Conservation (phyloP, 2,329 filamentous ascomycete species). For the Ciborinia camelliae region DNA sequence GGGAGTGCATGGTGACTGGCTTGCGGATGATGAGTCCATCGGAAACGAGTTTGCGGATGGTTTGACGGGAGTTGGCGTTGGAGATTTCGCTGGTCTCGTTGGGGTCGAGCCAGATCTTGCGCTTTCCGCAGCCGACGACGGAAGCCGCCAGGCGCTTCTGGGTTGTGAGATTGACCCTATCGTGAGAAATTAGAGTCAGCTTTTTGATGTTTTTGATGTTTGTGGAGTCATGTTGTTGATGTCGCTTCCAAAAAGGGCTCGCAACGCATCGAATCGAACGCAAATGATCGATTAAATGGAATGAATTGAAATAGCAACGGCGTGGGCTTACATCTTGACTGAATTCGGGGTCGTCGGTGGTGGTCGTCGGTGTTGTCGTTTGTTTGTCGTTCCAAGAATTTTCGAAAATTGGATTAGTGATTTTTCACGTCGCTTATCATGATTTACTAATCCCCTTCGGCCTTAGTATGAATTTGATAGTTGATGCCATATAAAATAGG, state of each 20-base stretch:
- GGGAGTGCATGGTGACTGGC: conserved; percentile 99
- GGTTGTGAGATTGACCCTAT: conserved; percentile 98
- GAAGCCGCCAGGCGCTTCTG: conserved; percentile 99
- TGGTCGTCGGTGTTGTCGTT: conserved; percentile 36
- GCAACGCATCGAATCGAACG: not conserved
- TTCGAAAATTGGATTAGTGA: not conserved
- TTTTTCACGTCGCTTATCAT: too few species aligned
- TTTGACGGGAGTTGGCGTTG: conserved; percentile 99
- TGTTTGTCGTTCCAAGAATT: conserved; percentile 22
- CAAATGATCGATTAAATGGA: conserved; percentile 17
- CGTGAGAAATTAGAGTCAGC: conserved; percentile 36
- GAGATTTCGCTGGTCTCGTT: conserved; percentile 99
- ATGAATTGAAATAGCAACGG: conserved; percentile 13
- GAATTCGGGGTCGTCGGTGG: conserved; percentile 34
- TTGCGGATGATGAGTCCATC: conserved; percentile 99
- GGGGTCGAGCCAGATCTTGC: conserved; percentile 99
- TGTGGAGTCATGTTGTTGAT: conserved; percentile 7
- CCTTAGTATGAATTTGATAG: too few species aligned
- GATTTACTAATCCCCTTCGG: too few species aligned
- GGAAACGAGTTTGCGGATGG: conserved; percentile 97
- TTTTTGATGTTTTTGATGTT: conserved; percentile 18
- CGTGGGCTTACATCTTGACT: conserved; percentile 37
- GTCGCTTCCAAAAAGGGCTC: conserved; percentile 1
- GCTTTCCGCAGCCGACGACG: conserved; percentile 98
- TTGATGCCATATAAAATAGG: too few species aligned